phyloP scores from a whole-genome alignment of 1,284 basidiomycete genomes.

The Leccinum subrobustum region DNA sequence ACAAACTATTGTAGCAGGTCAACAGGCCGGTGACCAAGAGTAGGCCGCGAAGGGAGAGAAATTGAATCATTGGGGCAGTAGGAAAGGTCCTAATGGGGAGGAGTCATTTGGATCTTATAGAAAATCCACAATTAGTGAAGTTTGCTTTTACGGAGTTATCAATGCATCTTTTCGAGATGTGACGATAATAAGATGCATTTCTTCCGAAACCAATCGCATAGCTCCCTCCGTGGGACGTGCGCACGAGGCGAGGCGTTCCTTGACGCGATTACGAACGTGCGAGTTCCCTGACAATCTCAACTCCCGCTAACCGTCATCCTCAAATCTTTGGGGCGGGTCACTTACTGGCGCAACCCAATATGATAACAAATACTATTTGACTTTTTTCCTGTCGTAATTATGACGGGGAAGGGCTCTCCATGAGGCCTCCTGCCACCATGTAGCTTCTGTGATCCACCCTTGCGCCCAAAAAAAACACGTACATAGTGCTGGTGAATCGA shows the following conservation, averaged over 20 bases:
- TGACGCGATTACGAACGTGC: slow-evolving; percentile 19
- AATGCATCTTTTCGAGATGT: not conserved
- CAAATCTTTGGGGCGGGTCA: slow-evolving; percentile 3
- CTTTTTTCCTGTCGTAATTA: not conserved
- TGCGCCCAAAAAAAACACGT: not conserved
- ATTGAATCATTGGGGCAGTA: not conserved
- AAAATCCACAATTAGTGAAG: not conserved
- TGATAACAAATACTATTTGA: not conserved
- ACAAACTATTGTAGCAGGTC: slow-evolving; percentile 21
- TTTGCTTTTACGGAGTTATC: not conserved
- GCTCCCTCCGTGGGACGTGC: slow-evolving; percentile 1
- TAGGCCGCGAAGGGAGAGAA: slow-evolving; percentile 15
- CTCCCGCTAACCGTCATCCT: not conserved
- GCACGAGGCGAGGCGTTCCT: slow-evolving; percentile 16
- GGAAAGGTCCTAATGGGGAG: not conserved
- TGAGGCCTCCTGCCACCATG: not conserved
- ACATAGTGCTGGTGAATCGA: not conserved
- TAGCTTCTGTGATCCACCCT: not conserved
- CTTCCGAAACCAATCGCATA: slow-evolving; percentile 15
- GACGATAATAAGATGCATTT: not conserved
- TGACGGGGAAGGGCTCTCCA: not conserved
- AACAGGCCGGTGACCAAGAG: slow-evolving; percentile 23
- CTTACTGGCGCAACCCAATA: not conserved
- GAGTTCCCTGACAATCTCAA: slow-evolving; percentile 5
- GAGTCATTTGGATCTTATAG: slow-evolving; percentile 16